phyloP scores from a whole-genome alignment of 192 early-diverging fungal species.

The Borealophlyctis nickersoniae region DNA sequence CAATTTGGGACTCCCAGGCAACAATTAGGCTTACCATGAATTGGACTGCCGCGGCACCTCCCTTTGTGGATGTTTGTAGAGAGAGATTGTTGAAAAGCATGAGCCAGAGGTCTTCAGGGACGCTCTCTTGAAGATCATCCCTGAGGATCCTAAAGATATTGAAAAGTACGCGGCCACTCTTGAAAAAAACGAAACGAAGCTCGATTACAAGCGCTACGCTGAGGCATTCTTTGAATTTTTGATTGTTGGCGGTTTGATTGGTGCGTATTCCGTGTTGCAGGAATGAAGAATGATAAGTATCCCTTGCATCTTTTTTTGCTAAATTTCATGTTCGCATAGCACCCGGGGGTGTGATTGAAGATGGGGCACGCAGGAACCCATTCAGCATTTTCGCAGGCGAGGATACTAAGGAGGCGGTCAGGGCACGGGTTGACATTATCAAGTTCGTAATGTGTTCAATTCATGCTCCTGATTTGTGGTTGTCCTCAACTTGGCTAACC shows the following conservation, averaged over 20 bases:
- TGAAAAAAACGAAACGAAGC: slow-evolving; percentile 78
- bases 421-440: slow-evolving; percentile 78
- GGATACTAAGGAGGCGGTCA: slow-evolving; percentile 66
- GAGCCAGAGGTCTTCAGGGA: slow-evolving; percentile 63
- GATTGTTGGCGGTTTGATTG: slow-evolving; percentile 87
- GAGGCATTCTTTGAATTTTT: slow-evolving; percentile 93
- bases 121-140: slow-evolving; percentile 47
- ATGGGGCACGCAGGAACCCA: slow-evolving; percentile 72
- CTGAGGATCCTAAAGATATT: slow-evolving; percentile 57
- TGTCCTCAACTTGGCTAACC: slow-evolving; percentile 16
- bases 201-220: slow-evolving; percentile 94
- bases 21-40: neutral
- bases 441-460: slow-evolving; percentile 17
- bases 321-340: slow-evolving; percentile 39
- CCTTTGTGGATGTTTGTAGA: slow-evolving; percentile 28
- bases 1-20: neutral
- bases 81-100: slow-evolving; percentile 67
- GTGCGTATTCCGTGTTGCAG: slow-evolving; percentile 37
- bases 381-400: slow-evolving; percentile 76
- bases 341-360: slow-evolving; percentile 76
- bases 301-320: neutral
- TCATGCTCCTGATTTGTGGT: neutral
- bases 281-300: neutral
- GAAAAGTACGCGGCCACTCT: slow-evolving; percentile 71
- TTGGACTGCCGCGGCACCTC: neutral